These are phyloP conservation scores for Phytophthora chlamydospora DNA, from an alignment of 352 stramenopile genomes.

Conservation along the genomic window DNA sequence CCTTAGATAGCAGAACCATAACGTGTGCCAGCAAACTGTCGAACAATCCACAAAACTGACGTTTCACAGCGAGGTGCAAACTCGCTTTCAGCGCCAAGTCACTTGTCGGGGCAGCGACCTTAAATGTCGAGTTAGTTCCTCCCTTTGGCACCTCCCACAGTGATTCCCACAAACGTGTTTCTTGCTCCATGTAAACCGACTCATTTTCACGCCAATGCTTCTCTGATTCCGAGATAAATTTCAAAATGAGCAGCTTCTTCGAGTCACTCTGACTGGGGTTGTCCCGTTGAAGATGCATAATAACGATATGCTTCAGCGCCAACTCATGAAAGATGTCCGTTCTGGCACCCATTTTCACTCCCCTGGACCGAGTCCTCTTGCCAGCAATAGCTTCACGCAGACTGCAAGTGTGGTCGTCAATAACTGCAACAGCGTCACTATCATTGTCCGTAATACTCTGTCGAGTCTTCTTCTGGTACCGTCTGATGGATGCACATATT, in stretches of 20 bases:
- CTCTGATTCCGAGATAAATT: conserved; percentile 52
- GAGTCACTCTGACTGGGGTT: conserved; percentile 55
- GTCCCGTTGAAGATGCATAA: conserved; percentile 54
- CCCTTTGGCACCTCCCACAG: conserved; percentile 48
- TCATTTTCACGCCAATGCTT: conserved; percentile 8
- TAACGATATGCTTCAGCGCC: conserved; percentile 70
- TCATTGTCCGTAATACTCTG: conserved; percentile 54
- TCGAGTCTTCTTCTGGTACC: conserved; percentile 45
- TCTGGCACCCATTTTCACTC: neutral
- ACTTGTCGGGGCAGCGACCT: conserved; percentile 45
- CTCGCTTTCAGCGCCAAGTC: conserved; percentile 54
- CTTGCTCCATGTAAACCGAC: conserved; percentile 12
- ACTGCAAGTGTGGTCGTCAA: conserved; percentile 59
- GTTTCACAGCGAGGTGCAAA: conserved; percentile 51
- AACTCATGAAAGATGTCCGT: conserved; percentile 20
- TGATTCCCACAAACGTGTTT: conserved; percentile 54
- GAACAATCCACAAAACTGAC: conserved; percentile 76
- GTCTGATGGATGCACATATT: conserved; percentile 80
- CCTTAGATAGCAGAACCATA: conserved; percentile 78
- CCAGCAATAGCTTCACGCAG: conserved; percentile 30
- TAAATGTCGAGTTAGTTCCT: conserved; percentile 49
- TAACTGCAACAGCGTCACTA: conserved; percentile 38
- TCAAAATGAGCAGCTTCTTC: conserved; percentile 55
- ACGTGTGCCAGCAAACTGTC: conserved; percentile 73
- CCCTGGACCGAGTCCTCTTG: conserved; percentile 11